Evolutionary conservation across 768 basidiomycete species (phyloP).

Genomic region (Harrya chromipes): DNA sequence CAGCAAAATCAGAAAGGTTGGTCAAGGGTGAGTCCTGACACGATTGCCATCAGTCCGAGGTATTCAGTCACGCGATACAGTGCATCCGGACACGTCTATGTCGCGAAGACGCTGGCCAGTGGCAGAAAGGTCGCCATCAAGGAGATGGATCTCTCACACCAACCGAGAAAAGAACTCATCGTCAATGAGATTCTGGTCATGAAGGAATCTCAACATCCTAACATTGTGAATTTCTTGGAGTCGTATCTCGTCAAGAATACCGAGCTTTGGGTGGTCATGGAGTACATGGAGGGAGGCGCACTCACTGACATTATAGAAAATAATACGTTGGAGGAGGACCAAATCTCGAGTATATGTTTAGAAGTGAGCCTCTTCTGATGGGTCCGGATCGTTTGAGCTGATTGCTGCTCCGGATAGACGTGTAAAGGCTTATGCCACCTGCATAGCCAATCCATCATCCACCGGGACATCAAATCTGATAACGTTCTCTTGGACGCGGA

Average conservation of each 20-base stretch:
- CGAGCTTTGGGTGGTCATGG: constrained; percentile 98
- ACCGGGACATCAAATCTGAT: constrained; percentile 96
- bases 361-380: constrained; percentile 58
- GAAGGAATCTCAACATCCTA: constrained; percentile 97
- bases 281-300: constrained; percentile 98
- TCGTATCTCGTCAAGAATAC: constrained; percentile 84
- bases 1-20: constrained; percentile 98
- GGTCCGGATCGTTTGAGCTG: not conserved
- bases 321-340: constrained; percentile 91
- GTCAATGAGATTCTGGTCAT: constrained; percentile 98
- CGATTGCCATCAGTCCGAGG: not conserved
- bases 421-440: constrained; percentile 93
- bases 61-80: constrained; percentile 39
- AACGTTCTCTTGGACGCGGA: constrained; percentile 91
- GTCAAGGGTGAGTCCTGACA: constrained; percentile 77
- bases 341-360: constrained; percentile 86
- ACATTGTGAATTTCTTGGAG: constrained; percentile 94
- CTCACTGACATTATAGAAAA: constrained; percentile 98
- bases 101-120: constrained; percentile 83
- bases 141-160: constrained; percentile 95
- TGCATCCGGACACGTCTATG: constrained; percentile 96
- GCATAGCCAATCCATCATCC: constrained; percentile 92
- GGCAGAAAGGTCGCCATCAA: constrained; percentile 95
- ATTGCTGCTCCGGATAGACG: constrained; percentile 49
- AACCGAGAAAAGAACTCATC: constrained; percentile 95